Percentiles rank a stretch among this genome's conserved stretches.
phyloP scores from a whole-genome alignment of 352 stramenopile genomes.

The Pythium aquatile region DNA sequence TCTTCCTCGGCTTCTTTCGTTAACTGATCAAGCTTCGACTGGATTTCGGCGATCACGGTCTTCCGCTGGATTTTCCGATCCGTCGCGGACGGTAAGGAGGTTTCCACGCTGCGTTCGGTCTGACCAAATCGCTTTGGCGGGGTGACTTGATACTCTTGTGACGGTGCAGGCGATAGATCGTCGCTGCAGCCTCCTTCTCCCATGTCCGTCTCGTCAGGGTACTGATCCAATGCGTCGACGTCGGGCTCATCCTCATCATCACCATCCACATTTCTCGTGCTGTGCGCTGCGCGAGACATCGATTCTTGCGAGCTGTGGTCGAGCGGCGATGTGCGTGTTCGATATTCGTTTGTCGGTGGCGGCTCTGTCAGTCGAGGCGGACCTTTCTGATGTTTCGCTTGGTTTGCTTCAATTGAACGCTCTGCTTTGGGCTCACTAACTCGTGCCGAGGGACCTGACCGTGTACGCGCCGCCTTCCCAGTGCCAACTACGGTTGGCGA shows the following conservation, averaged over 20 bases:
- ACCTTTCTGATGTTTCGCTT: neutral
- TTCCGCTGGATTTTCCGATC: constrained; percentile 14
- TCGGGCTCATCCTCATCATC: neutral
- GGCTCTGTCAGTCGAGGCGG: neutral
- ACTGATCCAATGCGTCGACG: neutral
- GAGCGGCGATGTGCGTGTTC: neutral
- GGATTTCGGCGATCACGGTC: constrained; percentile 23
- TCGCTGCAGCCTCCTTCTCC: neutral
- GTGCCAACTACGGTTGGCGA: neutral
- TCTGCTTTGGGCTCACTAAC: neutral
- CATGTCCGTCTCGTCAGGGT: neutral
- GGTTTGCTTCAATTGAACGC: neutral
- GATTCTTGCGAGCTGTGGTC: neutral
- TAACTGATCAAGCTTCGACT: constrained; percentile 24
- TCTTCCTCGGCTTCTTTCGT: constrained; percentile 20
- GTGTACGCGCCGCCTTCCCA: neutral
- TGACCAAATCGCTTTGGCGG: neutral
- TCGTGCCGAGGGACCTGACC: neutral
- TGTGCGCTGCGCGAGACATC: neutral
- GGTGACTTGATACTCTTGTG: neutral
- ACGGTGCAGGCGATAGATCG: neutral
- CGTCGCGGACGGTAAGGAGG: neutral
- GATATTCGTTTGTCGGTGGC: neutral
- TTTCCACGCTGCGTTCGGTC: neutral
- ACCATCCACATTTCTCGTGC: neutral